Evolutionary conservation across 495 filamentous ascomycete species (phyloP).

Genomic region (Hypoxylon perforatum): DNA sequence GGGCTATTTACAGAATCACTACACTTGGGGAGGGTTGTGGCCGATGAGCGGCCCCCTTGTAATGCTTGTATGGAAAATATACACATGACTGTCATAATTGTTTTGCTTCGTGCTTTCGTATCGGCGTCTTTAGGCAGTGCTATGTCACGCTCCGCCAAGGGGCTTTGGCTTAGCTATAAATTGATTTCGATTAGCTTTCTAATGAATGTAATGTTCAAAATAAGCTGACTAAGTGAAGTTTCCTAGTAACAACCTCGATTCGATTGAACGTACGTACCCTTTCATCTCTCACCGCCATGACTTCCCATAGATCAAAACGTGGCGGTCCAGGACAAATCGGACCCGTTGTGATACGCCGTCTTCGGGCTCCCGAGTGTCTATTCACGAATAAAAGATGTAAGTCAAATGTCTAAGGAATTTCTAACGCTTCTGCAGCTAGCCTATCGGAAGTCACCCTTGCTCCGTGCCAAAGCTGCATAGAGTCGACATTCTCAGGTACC

Average conservation of each 20-base stretch:
- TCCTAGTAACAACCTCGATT: background rate
- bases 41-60: too few relatives aligned
- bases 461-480: conserved; percentile 13
- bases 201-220: too few relatives aligned
- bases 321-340: background rate
- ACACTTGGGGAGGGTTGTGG: too few relatives aligned
- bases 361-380: too few relatives aligned
- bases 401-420: conserved; percentile 1
- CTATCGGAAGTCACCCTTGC: conserved; percentile 30
- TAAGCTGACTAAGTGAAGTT: background rate
- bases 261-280: background rate
- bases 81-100: too few relatives aligned
- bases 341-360: background rate
- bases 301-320: background rate
- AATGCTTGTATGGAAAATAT: too few relatives aligned
- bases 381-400: too few relatives aligned
- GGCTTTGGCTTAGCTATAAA: too few relatives aligned
- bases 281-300: conserved; percentile 23
- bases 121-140: too few relatives aligned
- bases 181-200: too few relatives aligned
- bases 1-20: background rate
- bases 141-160: too few relatives aligned
- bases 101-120: too few relatives aligned
- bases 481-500: conserved; percentile 22
- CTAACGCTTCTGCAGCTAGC: conserved; percentile 4